phyloP scores from a whole-genome alignment of 257 asterid species.

The Fraxinus quadrangulata region DNA sequence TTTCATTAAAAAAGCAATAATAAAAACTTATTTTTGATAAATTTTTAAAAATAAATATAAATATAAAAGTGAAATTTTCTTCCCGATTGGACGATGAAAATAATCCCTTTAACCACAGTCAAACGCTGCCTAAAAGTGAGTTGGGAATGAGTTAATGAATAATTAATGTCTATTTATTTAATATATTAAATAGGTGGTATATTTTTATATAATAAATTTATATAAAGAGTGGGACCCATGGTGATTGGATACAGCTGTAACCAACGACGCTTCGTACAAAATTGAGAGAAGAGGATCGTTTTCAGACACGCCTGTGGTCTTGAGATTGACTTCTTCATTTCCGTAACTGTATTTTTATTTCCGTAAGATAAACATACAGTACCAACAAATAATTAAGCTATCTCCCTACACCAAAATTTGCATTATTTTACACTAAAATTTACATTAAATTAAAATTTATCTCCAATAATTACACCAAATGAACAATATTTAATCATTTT shows the following conservation, averaged over 20 bases:
- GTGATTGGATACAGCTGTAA: conserved; percentile 73
- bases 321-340: conserved; percentile 40
- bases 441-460: too few species aligned
- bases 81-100: neutral
- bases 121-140: conserved; percentile 2
- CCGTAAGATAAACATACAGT: too few species aligned
- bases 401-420: too few species aligned
- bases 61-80: too few species aligned
- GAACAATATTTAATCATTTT: too few species aligned
- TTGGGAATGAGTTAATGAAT: conserved; percentile 28
- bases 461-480: too few species aligned
- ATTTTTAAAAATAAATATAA: too few species aligned
- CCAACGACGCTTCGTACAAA: conserved; percentile 35
- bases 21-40: neutral
- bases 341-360: conserved; percentile 17
- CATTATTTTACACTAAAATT: too few species aligned
- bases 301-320: conserved; percentile 28
- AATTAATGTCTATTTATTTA: conserved; percentile 17
- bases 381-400: too few species aligned
- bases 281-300: conserved; percentile 32
- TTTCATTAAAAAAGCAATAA: too few species aligned
- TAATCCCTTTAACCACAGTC: neutral
- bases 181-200: neutral
- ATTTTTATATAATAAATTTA: neutral
- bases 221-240: conserved; percentile 24